phyloP scores from a whole-genome alignment of 257 asterid genomes.

The Penstemon davidsonii region DNA sequence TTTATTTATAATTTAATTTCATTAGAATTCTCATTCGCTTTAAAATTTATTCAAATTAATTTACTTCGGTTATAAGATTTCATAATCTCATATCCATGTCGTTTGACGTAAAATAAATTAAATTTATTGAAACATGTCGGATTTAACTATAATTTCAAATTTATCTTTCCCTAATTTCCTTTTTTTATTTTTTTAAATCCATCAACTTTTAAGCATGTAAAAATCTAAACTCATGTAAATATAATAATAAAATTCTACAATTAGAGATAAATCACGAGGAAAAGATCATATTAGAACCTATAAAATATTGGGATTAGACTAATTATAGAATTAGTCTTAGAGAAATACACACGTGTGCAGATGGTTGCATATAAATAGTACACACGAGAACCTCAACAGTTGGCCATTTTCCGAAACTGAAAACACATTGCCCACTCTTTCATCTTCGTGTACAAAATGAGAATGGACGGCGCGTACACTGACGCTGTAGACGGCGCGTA shows the following conservation, averaged over 20 bases:
- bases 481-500: conserved; percentile 47
- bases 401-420: conserved; percentile 34
- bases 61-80: too few relatives aligned
- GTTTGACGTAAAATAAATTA: too few relatives aligned
- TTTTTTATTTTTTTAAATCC: too few relatives aligned
- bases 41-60: too few relatives aligned
- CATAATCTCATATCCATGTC: too few relatives aligned
- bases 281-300: conserved; percentile 3
- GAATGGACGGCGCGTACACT: conserved; percentile 36
- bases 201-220: too few relatives aligned
- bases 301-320: neutral
- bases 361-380: conserved; percentile 18
- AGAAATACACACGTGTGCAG: conserved; percentile 25
- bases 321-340: conserved; percentile 16
- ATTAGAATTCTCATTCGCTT: too few relatives aligned
- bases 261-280: neutral
- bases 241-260: neutral
- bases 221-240: neutral
- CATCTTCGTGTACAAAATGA: neutral
- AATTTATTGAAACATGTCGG: too few relatives aligned
- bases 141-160: too few relatives aligned
- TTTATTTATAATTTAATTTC: too few relatives aligned
- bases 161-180: too few relatives aligned
- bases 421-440: conserved; percentile 8
- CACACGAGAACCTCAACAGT: conserved; percentile 11